phyloP scores from a whole-genome alignment of 805 yeast genomes.

The Saccharomycopsis sp. region DNA sequence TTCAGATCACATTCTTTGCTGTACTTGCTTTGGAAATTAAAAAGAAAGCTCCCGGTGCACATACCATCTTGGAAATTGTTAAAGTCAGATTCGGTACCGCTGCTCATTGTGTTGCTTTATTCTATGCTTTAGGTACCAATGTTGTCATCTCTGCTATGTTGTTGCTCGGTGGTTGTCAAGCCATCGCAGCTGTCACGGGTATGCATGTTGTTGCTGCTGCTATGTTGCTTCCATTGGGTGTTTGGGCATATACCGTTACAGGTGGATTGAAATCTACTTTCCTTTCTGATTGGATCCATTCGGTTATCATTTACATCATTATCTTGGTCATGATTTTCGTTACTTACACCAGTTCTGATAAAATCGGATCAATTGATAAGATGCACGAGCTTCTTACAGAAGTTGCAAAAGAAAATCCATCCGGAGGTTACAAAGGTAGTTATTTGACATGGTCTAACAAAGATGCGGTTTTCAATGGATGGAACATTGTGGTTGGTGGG shows the following conservation, averaged over 20 bases:
- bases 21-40: conserved; percentile 31
- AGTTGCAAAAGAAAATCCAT: conserved; percentile 30
- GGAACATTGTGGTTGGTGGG: conserved; percentile 31
- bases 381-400: conserved; percentile 38
- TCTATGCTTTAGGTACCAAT: conserved; percentile 35
- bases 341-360: conserved; percentile 29
- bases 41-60: conserved; percentile 32
- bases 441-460: conserved; percentile 33
- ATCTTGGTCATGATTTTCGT: conserved; percentile 32
- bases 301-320: conserved; percentile 37
- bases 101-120: conserved; percentile 33
- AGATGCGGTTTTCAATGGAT: conserved; percentile 28
- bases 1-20: conserved; percentile 31
- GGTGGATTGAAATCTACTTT: conserved; percentile 52
- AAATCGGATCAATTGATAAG: conserved; percentile 38
- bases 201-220: conserved; percentile 40
- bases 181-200: conserved; percentile 37
- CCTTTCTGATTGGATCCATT: conserved; percentile 45
- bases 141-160: conserved; percentile 36
- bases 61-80: conserved; percentile 37
- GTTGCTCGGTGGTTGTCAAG: conserved; percentile 41
- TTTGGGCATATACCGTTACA: conserved; percentile 40
- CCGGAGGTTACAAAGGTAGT: conserved; percentile 29
- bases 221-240: conserved; percentile 41
- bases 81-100: conserved; percentile 34